A percentile compares a stretch with the other conserved stretches of the same genome.
These are phyloP conservation scores for Flueggea neowawraea DNA, from an alignment of 441 rosid genomes.

Conservation along the genomic window DNA sequence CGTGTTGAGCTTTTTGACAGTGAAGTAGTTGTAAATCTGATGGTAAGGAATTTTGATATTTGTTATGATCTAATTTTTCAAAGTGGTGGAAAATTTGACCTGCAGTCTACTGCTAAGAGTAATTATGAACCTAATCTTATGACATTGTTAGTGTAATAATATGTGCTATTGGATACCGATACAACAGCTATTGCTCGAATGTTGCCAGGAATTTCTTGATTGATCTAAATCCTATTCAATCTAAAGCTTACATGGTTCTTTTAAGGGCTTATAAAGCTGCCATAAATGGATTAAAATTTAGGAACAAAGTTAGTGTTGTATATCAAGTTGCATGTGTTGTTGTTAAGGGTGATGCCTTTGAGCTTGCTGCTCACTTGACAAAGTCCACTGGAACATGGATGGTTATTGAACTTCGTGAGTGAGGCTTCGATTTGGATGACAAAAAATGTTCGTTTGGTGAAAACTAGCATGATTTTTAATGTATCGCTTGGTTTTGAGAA, in stretches of 20 bases:
- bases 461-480: slow-evolving; percentile 66
- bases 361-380: slow-evolving; percentile 58
- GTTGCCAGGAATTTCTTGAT: slow-evolving; percentile 74
- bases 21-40: slow-evolving; percentile 62
- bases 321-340: slow-evolving; percentile 65
- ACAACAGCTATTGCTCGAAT: slow-evolving; percentile 88
- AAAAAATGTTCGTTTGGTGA: slow-evolving; percentile 68
- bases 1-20: too few species aligned
- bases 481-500: slow-evolving; percentile 90
- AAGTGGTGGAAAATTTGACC: slow-evolving; percentile 84
- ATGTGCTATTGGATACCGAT: slow-evolving; percentile 77
- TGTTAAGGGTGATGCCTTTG: slow-evolving; percentile 70
- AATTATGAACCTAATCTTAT: slow-evolving; percentile 75
- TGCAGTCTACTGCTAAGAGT: slow-evolving; percentile 86
- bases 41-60: slow-evolving; percentile 72
- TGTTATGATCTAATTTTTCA: slow-evolving; percentile 96
- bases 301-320: slow-evolving; percentile 46
- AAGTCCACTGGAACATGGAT: slow-evolving; percentile 90
- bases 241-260: slow-evolving; percentile 81
- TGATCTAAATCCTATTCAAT: slow-evolving; percentile 68
- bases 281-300: slow-evolving; percentile 58
- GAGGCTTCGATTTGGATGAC: slow-evolving; percentile 67
- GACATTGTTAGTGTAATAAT: slow-evolving; percentile 76
- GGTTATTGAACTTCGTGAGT: slow-evolving; percentile 88
- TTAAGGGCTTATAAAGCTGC: slow-evolving; percentile 86